Base-by-base conservation (phyloP, 1,284 basidiomycete genomes). In the Cryptococcus sp. region DNA sequence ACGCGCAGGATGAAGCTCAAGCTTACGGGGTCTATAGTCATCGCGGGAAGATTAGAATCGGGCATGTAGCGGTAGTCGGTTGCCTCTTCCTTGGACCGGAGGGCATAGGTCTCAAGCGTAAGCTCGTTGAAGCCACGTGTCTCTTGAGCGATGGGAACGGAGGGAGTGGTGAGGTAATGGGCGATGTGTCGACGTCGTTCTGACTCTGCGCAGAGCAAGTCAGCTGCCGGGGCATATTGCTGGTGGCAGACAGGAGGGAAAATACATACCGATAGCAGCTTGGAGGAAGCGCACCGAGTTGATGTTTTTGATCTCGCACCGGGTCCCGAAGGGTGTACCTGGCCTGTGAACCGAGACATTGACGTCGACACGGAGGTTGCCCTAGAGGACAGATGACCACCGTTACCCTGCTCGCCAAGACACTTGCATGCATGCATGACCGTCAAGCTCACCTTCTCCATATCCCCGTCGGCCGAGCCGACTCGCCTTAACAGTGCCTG, bases 51-150 rank as follows among this genome's bases (percentile, higher is more conserved):
- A 70, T 98, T 98, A 0, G 91, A 87, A 72, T 98, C 96, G 0
- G 96, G 96, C 91, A 99, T 94, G 78, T 97, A 99, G 7, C 95
- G 83, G 74, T 98, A 99, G 72, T 98, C 95, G 4, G 89, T 89
- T 0, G 91, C 88, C 67, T 93, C 89, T 69, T 97, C 95, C 76
- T 99, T 98, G 46, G 84, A 86, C 43, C 96, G 83, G 56, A 98
- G 77, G 20, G 80, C 81, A 77, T 85, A 94, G 0, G 96, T 98
- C 68, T 87, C 82, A 12, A 87, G 87, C 2, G 81, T 85, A 53
- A 86, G 79, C 72, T 94, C 91, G 73, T 98, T 85, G 69, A 94
- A 93, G 0, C 91, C 91, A 28, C 92, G 84, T 1, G 96, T 98
- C 76, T 98, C 91, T 76, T 95, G 92, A 13, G 80, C 21, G 2